phyloP scores from a whole-genome alignment of 2,329 filamentous ascomycete species.

The Raffaelea albimanens region DNA sequence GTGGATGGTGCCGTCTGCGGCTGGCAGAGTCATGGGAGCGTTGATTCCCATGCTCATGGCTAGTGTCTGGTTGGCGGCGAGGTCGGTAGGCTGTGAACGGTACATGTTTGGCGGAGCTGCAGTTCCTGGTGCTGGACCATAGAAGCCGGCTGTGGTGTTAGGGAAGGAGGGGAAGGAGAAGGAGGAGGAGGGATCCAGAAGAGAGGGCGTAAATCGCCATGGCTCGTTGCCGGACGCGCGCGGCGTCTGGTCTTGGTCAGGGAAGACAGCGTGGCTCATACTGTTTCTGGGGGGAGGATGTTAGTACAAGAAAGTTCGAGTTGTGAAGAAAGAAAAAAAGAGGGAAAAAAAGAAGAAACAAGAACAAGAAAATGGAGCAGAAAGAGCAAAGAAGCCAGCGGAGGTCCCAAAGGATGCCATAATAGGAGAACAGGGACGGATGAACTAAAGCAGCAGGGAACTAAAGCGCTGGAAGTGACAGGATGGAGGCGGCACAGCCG shows the following conservation, averaged over 20 bases:
- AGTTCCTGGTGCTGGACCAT: constrained; percentile 70
- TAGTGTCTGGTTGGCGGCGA: constrained; percentile 75
- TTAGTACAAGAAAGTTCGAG: too few relatives aligned
- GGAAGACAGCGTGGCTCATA: constrained; percentile 34
- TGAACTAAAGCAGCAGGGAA: not conserved
- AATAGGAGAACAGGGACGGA: not conserved
- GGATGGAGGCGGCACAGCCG: too few relatives aligned
- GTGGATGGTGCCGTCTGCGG: constrained; percentile 56
- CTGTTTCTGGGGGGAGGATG: too few relatives aligned
- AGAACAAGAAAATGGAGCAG: not conserved
- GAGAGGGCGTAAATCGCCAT: constrained; percentile 81
- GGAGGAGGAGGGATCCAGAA: constrained; percentile 78
- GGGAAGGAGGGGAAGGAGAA: constrained; percentile 72
- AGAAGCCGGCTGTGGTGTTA: constrained; percentile 73
- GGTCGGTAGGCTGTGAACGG: constrained; percentile 73
- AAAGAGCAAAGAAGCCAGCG: not conserved
- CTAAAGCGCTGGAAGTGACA: too few relatives aligned
- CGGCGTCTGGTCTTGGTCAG: constrained; percentile 74
- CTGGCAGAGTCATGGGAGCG: constrained; percentile 72
- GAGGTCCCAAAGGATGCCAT: not conserved
- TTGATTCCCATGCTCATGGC: constrained; percentile 66
- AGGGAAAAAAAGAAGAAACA: not conserved
- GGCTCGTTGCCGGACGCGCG: constrained; percentile 63
- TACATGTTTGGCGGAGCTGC: constrained; percentile 63
- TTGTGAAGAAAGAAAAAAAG: not conserved